Conservation (phyloP, 1,139 yeast species). For the Debaryomyces sp. region DNA sequence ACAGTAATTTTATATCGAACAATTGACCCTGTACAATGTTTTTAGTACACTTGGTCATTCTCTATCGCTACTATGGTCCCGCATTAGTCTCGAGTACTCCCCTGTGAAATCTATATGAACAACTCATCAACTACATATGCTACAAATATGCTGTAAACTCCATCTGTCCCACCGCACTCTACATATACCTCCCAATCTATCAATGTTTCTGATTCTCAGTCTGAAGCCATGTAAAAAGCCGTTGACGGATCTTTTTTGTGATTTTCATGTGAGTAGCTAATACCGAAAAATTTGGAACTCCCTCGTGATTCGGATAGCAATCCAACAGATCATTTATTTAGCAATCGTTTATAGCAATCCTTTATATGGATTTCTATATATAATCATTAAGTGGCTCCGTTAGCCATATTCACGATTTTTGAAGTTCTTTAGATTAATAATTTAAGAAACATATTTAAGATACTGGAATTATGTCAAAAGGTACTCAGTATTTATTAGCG, state of each 20-base stretch:
- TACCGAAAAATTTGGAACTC: not conserved
- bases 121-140: not conserved
- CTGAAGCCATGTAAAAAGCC: not conserved
- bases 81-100: no score
- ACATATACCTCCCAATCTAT: not conserved
- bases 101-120: not conserved
- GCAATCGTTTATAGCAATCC: slow-evolving; percentile 9
- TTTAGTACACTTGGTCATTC: not conserved
- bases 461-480: slow-evolving; percentile 5
- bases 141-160: not conserved
- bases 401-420: not conserved
- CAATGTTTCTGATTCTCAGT: not conserved
- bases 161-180: not conserved
- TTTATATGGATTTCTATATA: slow-evolving; percentile 4
- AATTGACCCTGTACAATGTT: not conserved
- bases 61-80: not conserved
- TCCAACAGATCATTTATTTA: slow-evolving; percentile 6
- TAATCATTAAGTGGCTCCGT: not conserved
- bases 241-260: not conserved
- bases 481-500: slow-evolving; percentile 17
- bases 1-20: not conserved
- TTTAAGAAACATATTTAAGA: not conserved
- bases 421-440: not conserved
- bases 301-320: slow-evolving; percentile 9
- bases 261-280: slow-evolving; percentile 2